Conservation (phyloP, 1,284 basidiomycete genomes). For the Cryptococcus depauperatus region DNA sequence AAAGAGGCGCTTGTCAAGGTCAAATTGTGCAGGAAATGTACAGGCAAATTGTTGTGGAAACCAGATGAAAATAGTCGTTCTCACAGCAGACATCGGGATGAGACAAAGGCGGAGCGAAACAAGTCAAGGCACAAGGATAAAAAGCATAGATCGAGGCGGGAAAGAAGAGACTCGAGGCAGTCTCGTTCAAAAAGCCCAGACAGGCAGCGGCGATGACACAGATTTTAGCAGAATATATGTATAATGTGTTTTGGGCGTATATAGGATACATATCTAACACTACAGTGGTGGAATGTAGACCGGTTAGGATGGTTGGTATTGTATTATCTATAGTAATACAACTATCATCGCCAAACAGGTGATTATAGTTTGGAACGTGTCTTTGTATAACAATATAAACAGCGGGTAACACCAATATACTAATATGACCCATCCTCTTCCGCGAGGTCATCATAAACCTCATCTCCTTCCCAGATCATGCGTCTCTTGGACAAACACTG, state of each 20-base stretch:
- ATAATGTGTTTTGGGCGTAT: no score
- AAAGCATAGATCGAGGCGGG: neutral
- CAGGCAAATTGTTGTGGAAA: conserved; percentile 78
- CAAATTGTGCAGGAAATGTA: conserved; percentile 67
- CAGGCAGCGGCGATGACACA: no score
- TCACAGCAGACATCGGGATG: neutral
- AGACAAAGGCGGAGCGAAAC: neutral
- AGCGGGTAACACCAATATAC: neutral
- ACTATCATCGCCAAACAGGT: neutral
- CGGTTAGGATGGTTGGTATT: neutral
- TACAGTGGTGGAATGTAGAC: neutral
- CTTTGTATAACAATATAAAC: neutral
- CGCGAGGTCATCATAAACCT: conserved; percentile 7
- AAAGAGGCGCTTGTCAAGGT: conserved; percentile 83
- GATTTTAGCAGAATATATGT: no score
- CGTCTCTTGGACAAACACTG: neutral
- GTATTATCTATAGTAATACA: neutral
- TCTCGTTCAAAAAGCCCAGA: neutral
- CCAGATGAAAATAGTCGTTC: conserved; percentile 54
- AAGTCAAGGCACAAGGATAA: neutral
- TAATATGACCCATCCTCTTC: conserved; percentile 2
- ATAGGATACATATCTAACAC: neutral
- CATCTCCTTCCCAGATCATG: neutral
- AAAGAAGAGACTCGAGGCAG: neutral
- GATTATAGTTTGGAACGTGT: neutral